Evolutionary conservation across 768 basidiomycete species (phyloP).

Genomic region (Termitomyces sp.): DNA sequence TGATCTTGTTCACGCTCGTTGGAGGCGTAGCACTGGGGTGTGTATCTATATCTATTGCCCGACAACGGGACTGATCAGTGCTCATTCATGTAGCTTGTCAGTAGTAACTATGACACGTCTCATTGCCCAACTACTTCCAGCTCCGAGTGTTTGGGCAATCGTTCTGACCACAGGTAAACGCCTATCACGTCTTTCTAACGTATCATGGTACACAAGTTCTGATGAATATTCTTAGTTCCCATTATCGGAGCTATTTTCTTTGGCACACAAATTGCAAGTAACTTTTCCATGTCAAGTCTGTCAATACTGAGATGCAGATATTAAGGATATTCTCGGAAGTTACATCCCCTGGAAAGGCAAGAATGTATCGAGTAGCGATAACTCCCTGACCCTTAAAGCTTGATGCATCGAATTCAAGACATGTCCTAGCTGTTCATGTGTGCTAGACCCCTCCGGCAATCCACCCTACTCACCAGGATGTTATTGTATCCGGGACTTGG

Average conservation of each 20-base stretch:
- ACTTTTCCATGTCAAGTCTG: background rate
- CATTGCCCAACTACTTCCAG: background rate
- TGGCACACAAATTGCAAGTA: background rate
- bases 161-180: background rate
- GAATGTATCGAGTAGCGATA: background rate
- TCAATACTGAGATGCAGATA: background rate
- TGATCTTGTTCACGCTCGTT: background rate
- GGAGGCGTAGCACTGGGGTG: background rate
- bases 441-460: no score
- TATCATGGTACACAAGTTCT: background rate
- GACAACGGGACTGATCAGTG: background rate
- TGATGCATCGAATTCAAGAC: no score
- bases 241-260: background rate
- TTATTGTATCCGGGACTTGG: background rate
- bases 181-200: background rate
- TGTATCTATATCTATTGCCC: background rate
- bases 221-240: background rate
- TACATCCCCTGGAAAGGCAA: background rate
- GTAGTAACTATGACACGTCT: background rate
- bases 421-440: no score
- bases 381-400: background rate
- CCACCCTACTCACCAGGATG: background rate
- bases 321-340: background rate
- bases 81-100: background rate
- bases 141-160: background rate